Evolutionary conservation across 2,329 filamentous ascomycete species (phyloP).

Genomic region (Cladosporium austrohemisphaericum): DNA sequence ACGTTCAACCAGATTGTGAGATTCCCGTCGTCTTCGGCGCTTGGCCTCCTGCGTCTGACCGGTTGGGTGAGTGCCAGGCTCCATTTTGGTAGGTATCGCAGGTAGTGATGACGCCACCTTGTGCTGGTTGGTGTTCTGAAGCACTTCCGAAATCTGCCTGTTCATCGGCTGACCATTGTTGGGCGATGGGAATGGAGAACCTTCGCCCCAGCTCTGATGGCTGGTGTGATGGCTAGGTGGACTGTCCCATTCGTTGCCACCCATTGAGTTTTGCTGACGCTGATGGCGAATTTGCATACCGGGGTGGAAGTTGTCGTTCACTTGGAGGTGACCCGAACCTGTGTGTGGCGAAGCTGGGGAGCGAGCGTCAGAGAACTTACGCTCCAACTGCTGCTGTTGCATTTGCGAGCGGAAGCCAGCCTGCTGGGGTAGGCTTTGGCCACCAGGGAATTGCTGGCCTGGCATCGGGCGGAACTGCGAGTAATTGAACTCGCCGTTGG

Average conservation of each 20-base stretch:
- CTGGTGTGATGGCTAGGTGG: constrained; percentile 69
- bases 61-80: constrained; percentile 46
- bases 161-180: constrained; percentile 59
- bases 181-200: constrained; percentile 87
- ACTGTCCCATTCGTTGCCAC: constrained; percentile 82
- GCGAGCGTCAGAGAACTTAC: constrained; percentile 62
- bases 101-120: constrained; percentile 64
- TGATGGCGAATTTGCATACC: constrained; percentile 48
- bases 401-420: constrained; percentile 30
- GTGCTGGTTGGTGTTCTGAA: constrained; percentile 74
- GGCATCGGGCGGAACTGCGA: constrained; percentile 68
- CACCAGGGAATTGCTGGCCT: constrained; percentile 51
- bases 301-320: constrained; percentile 50
- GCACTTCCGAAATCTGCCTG: constrained; percentile 80
- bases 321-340: constrained; percentile 68
- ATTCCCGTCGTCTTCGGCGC: constrained; percentile 83
- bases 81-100: constrained; percentile 83
- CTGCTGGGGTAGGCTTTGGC: constrained; percentile 32
- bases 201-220: constrained; percentile 72
- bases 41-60: constrained; percentile 89
- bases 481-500: constrained; percentile 66
- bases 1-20: constrained; percentile 93
- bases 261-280: constrained; percentile 44
- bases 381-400: constrained; percentile 52
- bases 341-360: constrained; percentile 85